A percentile compares a stretch with the other conserved stretches of the same genome.
Evolutionary conservation across 208 protist species (phyloP).

Genomic region (Novymonas esmeraldas): DNA sequence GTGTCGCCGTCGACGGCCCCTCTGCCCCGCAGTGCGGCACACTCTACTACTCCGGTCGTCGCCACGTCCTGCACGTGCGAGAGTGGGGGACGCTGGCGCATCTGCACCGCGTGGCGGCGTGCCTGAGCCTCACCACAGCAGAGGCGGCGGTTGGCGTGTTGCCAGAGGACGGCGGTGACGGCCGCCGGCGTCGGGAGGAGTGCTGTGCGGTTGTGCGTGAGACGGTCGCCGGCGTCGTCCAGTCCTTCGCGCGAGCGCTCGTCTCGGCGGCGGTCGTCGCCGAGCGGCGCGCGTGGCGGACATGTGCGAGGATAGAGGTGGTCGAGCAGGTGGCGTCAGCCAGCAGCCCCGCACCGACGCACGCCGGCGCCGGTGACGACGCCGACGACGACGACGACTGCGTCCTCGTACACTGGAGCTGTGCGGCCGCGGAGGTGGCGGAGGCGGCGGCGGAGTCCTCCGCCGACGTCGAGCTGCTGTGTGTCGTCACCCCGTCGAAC

Average conservation of each 20-base stretch:
- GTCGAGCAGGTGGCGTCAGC: too few relatives aligned
- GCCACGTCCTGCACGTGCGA: constrained; percentile 22
- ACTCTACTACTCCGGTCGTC: constrained; percentile 25
- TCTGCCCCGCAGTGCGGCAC: constrained; percentile 4
- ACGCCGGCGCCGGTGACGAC: not conserved
- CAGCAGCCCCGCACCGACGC: not conserved
- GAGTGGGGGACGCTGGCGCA: constrained; percentile 22
- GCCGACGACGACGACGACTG: constrained; percentile 11
- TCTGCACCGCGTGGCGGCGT: constrained; percentile 8
- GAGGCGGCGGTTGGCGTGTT: too few relatives aligned
- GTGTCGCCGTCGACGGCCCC: not conserved
- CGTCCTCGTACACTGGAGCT: constrained; percentile 21
- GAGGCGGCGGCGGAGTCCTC: not conserved
- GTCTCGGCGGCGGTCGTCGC: too few relatives aligned
- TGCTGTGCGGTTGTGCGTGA: too few relatives aligned
- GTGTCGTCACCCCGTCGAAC: not conserved
- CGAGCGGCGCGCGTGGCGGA: too few relatives aligned
- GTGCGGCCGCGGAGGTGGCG: constrained; percentile 6
- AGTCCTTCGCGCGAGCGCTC: too few relatives aligned
- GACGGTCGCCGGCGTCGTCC: too few relatives aligned
- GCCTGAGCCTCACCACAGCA: too few relatives aligned
- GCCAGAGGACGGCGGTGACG: not conserved
- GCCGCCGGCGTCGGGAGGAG: too few relatives aligned
- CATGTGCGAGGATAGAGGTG: too few relatives aligned
- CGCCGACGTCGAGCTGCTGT: not conserved